Evolutionary conservation across 306 rosid species (phyloP).

Genomic region (Rosa lucieae): DNA sequence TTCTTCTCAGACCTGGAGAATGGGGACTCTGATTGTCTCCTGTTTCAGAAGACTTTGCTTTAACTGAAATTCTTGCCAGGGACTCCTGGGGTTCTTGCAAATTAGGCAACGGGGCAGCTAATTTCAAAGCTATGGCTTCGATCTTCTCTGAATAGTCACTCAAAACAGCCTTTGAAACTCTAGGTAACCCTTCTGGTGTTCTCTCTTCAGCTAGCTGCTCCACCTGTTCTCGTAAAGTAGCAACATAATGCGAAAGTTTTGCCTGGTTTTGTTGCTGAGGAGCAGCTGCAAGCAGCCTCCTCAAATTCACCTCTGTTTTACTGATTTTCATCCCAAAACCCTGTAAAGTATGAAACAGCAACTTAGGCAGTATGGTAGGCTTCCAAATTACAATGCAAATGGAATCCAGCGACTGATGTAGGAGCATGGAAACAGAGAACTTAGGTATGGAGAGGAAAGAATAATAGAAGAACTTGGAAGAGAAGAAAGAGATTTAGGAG

Average conservation of each 20-base stretch:
- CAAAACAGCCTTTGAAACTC: conserved; percentile 76
- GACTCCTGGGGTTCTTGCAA: conserved; percentile 45
- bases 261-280: conserved; percentile 87
- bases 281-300: conserved; percentile 41
- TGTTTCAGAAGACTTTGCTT: conserved; percentile 45
- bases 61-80: conserved; percentile 31
- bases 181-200: conserved; percentile 77
- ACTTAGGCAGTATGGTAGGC: neutral
- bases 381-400: neutral
- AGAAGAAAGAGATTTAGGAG: neutral
- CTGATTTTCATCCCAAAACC: conserved; percentile 58
- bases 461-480: neutral
- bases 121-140: conserved; percentile 72
- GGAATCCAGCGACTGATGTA: neutral
- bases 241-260: conserved; percentile 86
- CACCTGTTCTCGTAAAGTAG: conserved; percentile 77
- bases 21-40: conserved; percentile 38
- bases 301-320: conserved; percentile 82
- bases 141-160: conserved; percentile 82
- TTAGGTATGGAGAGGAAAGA: neutral
- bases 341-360: neutral
- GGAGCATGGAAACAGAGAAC: neutral
- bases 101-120: conserved; percentile 45
- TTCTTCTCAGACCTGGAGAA: conserved; percentile 77
- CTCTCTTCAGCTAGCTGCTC: conserved; percentile 86